Evolutionary conservation across 257 asterid species (phyloP).

Genomic region (Verbena officinalis): DNA sequence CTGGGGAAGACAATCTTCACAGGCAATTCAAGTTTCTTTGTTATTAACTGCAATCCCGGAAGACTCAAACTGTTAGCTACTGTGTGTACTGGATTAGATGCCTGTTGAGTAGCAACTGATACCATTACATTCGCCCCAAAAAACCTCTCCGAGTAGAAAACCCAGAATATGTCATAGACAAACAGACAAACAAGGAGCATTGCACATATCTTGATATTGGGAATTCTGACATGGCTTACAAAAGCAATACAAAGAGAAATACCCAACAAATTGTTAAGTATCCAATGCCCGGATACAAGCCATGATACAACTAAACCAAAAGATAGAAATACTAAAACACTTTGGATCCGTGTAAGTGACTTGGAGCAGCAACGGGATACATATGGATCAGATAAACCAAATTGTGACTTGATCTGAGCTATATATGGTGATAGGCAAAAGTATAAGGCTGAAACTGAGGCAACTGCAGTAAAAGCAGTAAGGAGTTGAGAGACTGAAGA

Average conservation of each 20-base stretch:
- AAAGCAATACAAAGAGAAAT: slow-evolving; percentile 94
- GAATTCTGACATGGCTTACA: slow-evolving; percentile 97
- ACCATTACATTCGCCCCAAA: slow-evolving; percentile 98
- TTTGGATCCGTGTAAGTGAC: slow-evolving; percentile 72
- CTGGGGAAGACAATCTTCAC: slow-evolving; percentile 96
- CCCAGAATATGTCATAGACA: slow-evolving; percentile 95
- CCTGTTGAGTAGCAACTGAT: slow-evolving; percentile 93
- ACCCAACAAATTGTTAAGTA: slow-evolving; percentile 87
- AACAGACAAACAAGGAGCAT: slow-evolving; percentile 85
- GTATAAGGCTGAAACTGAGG: slow-evolving; percentile 86
- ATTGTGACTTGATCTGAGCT: slow-evolving; percentile 59
- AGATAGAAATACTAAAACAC: slow-evolving; percentile 55
- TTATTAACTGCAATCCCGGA: slow-evolving; percentile 86
- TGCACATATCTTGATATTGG: slow-evolving; percentile 93
- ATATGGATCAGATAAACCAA: slow-evolving; percentile 76
- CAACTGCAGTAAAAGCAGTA: slow-evolving; percentile 85
- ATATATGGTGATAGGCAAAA: slow-evolving; percentile 78
- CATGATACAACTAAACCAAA: slow-evolving; percentile 59
- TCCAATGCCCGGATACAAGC: slow-evolving; percentile 95
- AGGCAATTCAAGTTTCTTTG: slow-evolving; percentile 89
- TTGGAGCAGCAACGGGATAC: slow-evolving; percentile 84
- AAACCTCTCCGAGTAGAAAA: slow-evolving; percentile 87
- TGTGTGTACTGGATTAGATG: slow-evolving; percentile 88
- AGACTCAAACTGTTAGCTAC: slow-evolving; percentile 90
- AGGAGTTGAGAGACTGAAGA: slow-evolving; percentile 91